Evolutionary conservation across 169 alveolate genomes (phyloP).

Genomic region (Cryptosporidium bovis): DNA sequence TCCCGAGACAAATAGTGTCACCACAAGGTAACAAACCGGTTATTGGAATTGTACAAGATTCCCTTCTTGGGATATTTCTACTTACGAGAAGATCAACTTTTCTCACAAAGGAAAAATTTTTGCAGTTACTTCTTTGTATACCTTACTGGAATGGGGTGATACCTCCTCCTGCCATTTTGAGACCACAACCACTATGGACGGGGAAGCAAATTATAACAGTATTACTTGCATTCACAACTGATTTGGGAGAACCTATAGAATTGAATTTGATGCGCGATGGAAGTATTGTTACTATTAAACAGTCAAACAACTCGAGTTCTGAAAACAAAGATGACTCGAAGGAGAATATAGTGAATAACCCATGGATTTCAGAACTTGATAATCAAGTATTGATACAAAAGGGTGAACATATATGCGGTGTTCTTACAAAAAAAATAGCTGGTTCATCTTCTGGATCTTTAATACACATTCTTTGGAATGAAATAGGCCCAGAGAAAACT

Average conservation of each 20-base stretch:
- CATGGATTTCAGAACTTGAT: conserved; percentile 79
- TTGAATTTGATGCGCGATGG: conserved; percentile 83
- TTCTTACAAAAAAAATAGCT: conserved; percentile 95
- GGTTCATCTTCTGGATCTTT: conserved; percentile 98
- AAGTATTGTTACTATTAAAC: conserved; percentile 78
- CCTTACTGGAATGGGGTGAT: conserved; percentile 96
- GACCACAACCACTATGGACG: conserved; percentile 98
- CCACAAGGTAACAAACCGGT: conserved; percentile 99
- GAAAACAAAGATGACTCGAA: conserved; percentile 79
- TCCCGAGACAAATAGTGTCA: conserved; percentile 98
- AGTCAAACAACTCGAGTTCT: conserved; percentile 75
- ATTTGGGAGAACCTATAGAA: conserved; percentile 76
- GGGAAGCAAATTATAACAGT: conserved; percentile 98
- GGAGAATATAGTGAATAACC: conserved; percentile 77
- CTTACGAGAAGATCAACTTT: conserved; percentile 97
- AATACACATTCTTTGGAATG: conserved; percentile 97
- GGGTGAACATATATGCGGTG: conserved; percentile 97
- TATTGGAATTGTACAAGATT: conserved; percentile 99
- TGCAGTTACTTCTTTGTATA: conserved; percentile 94
- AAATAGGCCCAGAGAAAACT: conserved; percentile 96
- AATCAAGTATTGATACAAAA: conserved; percentile 92
- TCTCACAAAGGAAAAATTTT: conserved; percentile 92
- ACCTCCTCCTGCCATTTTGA: conserved; percentile 97
- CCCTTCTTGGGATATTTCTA: conserved; percentile 93
- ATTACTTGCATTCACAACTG: conserved; percentile 88